phyloP scores from a whole-genome alignment of 2,329 filamentous ascomycete species.

The Rhinocladiella mackenziei region DNA sequence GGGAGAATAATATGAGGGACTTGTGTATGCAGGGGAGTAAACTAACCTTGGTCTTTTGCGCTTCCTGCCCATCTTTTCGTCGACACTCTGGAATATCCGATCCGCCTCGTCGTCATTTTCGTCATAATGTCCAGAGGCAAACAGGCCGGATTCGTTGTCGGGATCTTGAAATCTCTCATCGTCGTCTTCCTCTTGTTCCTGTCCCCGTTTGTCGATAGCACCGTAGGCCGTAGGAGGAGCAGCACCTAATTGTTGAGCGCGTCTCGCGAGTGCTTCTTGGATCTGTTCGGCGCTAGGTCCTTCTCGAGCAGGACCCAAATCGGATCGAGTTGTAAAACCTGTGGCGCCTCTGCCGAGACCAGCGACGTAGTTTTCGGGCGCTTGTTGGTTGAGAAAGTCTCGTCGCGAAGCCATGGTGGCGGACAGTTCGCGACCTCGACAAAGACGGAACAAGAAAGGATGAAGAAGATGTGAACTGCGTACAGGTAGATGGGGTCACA shows the following conservation, averaged over 20 bases:
- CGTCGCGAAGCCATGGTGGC: conserved; percentile 61
- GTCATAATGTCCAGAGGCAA: conserved; percentile 92
- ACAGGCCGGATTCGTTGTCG: conserved; percentile 93
- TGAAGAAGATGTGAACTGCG: background rate
- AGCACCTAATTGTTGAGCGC: conserved; percentile 74
- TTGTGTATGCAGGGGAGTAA: conserved; percentile 29
- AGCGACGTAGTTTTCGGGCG: conserved; percentile 85
- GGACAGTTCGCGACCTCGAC: background rate
- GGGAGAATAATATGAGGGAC: too few species aligned
- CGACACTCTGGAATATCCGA: conserved; percentile 89
- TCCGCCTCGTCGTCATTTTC: conserved; percentile 98
- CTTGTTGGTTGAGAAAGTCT: conserved; percentile 85
- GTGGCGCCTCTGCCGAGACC: conserved; percentile 97
- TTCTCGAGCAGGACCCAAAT: conserved; percentile 90
- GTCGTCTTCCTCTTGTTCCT: conserved; percentile 69
- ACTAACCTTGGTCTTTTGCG: conserved; percentile 83
- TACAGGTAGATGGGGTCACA: background rate
- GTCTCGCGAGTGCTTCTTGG: conserved; percentile 92
- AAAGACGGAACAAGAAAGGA: background rate
- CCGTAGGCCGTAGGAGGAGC: conserved; percentile 72
- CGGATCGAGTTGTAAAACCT: conserved; percentile 94
- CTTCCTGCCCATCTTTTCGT: conserved; percentile 93
- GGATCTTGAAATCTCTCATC: conserved; percentile 89
- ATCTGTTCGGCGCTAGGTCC: conserved; percentile 97
- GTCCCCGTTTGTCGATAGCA: conserved; percentile 54